Conservation (phyloP, 305 asterid species). For the Withania somnifera region DNA sequence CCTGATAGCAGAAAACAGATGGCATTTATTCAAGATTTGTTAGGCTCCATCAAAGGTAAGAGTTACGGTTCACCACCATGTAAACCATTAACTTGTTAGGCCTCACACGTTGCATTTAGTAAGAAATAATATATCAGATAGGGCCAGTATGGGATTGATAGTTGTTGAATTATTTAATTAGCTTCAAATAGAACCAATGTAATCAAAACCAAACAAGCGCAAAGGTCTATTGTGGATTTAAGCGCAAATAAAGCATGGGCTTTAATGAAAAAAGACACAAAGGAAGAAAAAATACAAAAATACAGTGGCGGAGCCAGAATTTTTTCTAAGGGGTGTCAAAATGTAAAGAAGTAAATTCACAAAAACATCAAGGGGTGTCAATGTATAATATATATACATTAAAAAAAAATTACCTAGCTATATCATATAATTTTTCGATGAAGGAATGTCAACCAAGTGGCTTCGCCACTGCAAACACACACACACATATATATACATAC, state of each 20-base stretch:
- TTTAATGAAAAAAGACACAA: neutral
- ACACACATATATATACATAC: no score
- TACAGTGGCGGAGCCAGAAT: no score
- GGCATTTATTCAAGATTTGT: constrained; percentile 31
- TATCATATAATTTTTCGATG: no score
- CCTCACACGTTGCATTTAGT: neutral
- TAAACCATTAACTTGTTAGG: neutral
- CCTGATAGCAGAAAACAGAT: constrained; percentile 23
- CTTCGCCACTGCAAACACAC: no score
- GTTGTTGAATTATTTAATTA: neutral
- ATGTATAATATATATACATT: no score
- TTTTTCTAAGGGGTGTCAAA: no score
- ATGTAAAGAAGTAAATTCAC: no score
- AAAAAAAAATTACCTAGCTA: no score
- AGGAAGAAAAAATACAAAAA: neutral
- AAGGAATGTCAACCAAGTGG: no score
- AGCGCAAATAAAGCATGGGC: neutral
- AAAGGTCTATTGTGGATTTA: neutral
- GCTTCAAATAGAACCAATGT: neutral
- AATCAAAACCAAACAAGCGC: neutral
- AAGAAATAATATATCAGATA: neutral
- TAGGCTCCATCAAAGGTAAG: constrained; percentile 26
- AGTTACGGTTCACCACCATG: neutral
- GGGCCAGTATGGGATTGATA: neutral
- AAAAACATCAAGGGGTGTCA: no score